Conservation (phyloP, 345 rosid genomes). For the Mercurialis annua region DNA sequence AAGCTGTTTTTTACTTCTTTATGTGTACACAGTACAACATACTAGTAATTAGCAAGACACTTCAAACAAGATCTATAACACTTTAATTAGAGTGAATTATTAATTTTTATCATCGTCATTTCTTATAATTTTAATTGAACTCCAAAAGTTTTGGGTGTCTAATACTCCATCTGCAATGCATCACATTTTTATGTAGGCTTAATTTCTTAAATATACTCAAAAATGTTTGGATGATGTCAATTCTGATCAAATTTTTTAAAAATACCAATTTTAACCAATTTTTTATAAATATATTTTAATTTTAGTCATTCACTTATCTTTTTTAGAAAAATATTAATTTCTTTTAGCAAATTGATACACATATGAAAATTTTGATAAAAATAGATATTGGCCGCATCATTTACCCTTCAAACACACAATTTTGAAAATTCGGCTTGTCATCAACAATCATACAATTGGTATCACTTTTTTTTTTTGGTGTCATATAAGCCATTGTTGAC, state of each 20-base stretch:
- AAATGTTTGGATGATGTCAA: too few species aligned
- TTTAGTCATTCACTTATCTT: neutral
- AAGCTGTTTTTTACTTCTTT: neutral
- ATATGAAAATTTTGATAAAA: too few species aligned
- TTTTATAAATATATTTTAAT: neutral
- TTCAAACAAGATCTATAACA: conserved; percentile 23
- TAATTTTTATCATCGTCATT: neutral
- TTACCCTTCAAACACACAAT: too few species aligned
- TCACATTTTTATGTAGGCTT: too few species aligned
- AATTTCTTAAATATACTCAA: too few species aligned
- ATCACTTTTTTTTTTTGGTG: too few species aligned
- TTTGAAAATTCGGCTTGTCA: too few species aligned
- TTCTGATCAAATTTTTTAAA: too few species aligned
- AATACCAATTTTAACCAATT: too few species aligned
- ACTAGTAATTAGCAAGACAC: conserved; percentile 17
- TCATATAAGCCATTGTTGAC: too few species aligned
- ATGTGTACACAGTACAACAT: neutral
- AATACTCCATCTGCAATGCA: conserved; percentile 7
- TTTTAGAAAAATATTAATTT: neutral
- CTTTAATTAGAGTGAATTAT: conserved; percentile 22
- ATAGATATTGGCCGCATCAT: too few species aligned
- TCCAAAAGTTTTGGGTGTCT: conserved; percentile 28
- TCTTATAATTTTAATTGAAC: conserved; percentile 13
- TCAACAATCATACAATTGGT: too few species aligned
- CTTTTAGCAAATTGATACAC: neutral